Evolutionary conservation across 2,329 filamentous ascomycete genomes (phyloP).

Genomic region (Chalaropsis thielavioides): DNA sequence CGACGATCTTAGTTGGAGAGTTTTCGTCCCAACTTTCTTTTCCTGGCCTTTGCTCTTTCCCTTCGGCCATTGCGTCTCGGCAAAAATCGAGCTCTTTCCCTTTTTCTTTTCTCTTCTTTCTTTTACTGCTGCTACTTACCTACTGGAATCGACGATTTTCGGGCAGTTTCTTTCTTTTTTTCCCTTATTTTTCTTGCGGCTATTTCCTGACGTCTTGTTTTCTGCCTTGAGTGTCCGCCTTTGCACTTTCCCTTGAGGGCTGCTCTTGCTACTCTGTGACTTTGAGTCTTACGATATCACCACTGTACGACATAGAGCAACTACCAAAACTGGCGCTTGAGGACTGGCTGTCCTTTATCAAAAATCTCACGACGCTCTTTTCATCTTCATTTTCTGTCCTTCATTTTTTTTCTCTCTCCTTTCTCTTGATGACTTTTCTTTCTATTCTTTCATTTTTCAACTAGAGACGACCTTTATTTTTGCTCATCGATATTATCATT

Average conservation of each 20-base stretch:
- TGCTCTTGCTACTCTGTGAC: neutral
- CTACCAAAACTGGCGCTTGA: neutral
- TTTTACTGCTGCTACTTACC: no score
- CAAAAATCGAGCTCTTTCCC: neutral
- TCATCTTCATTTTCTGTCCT: slow-evolving; percentile 5
- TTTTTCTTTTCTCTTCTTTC: neutral
- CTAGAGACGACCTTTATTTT: neutral
- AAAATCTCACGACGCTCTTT: slow-evolving; percentile 5
- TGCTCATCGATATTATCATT: neutral
- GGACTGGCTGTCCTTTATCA: slow-evolving; percentile 5
- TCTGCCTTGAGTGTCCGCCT: neutral
- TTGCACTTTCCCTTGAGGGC: neutral
- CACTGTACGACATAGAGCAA: neutral
- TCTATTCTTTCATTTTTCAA: slow-evolving; percentile 12
- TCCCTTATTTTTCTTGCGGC: neutral
- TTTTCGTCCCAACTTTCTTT: slow-evolving; percentile 17
- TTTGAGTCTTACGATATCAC: neutral
- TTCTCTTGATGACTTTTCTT: neutral
- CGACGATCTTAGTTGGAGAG: slow-evolving; percentile 7
- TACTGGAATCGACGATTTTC: no score
- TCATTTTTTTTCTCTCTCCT: slow-evolving; percentile 16
- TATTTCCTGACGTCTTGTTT: slow-evolving; percentile 1
- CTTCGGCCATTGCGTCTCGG: neutral
- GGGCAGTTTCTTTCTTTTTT: neutral
- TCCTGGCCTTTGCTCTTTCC: neutral